These are phyloP conservation scores for Trametes villosa DNA, from an alignment of 768 basidiomycete genomes.

Conservation along the genomic window DNA sequence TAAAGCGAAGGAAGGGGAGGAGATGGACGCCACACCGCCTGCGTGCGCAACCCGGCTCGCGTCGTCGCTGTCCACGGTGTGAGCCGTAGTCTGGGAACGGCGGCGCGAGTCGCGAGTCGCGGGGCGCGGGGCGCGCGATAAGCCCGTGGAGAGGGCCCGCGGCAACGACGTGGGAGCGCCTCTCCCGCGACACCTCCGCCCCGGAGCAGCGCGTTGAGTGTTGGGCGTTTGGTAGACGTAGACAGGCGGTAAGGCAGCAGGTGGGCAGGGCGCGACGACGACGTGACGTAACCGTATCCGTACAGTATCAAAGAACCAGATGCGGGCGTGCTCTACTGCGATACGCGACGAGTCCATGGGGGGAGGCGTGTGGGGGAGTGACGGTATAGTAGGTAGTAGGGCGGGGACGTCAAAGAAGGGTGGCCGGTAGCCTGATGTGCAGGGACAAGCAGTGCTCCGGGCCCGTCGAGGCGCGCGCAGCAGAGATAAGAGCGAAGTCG, in stretches of 20 bases:
- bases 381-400: neutral
- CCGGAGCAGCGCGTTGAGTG: neutral
- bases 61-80: neutral
- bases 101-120: too few species aligned
- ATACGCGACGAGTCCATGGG: neutral
- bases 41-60: neutral
- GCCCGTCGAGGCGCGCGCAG: neutral
- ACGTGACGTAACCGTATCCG: constrained; percentile 2
- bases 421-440: too few species aligned
- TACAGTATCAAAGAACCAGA: neutral
- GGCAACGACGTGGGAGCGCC: neutral
- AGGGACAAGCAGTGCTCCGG: neutral
- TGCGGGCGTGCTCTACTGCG: neutral
- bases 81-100: constrained; percentile 3
- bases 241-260: neutral
- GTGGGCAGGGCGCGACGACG: neutral
- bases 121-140: neutral
- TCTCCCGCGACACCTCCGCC: neutral
- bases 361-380: neutral
- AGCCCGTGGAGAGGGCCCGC: neutral
- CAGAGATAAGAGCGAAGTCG: neutral
- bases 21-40: neutral
- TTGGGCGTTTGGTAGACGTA: neutral
- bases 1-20: neutral
- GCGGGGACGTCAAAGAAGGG: neutral